Evolutionary conservation across 495 filamentous ascomycete species (phyloP), one percentile per base, ranked within the genome.

Genomic region (Penicillium arizonense): DNA sequence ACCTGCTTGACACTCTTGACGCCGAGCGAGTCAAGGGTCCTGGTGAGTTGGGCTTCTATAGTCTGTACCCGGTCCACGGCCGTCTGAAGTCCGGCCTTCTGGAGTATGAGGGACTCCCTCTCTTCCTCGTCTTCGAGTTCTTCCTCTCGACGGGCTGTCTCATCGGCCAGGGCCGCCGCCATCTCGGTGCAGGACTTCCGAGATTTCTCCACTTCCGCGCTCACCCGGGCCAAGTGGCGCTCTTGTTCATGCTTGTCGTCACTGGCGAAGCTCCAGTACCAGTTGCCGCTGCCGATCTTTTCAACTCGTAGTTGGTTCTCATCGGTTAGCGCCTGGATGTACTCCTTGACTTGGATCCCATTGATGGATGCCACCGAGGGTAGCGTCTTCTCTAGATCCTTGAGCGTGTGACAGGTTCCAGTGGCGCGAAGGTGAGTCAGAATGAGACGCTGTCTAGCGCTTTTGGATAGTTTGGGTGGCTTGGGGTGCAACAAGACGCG

Each of bases 271-370:
- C 75, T 78, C 88, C 88, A 91, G 72, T 89, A 91, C 88, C 88
- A 91, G 62, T 91, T 90, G 13, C 84, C 86, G 49, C 78, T 87
- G 50, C 88, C 88, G 59, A 91, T 90, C 71, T 90, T 90, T 73
- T 91, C 88, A 13, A 89, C 83, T 10, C 77, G 81, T 50, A 91
- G 78, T 52, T 80, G 79, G 51, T 75, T 73, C 40, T 91, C 88
- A 55, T 90, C 85, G 0, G 67, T 63, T 4, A 89, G 72, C 5
- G 76, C 73, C 65, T 87, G 82, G 28, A 89, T 72, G 64, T 82
- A 86, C 53, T 88, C 86, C 66, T 86, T 87, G 44, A 88, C 84
- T 59, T 86, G 82, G 70, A 87, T 85, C 46, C 77, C 74, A 59
- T 84, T 83, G 74, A 88, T 86, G 28, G 81, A 82, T 30, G 85